Percentiles rank a stretch among this genome's conserved stretches.
phyloP scores from a whole-genome alignment of 768 basidiomycete genomes.

The Leccinum incarnatum region DNA sequence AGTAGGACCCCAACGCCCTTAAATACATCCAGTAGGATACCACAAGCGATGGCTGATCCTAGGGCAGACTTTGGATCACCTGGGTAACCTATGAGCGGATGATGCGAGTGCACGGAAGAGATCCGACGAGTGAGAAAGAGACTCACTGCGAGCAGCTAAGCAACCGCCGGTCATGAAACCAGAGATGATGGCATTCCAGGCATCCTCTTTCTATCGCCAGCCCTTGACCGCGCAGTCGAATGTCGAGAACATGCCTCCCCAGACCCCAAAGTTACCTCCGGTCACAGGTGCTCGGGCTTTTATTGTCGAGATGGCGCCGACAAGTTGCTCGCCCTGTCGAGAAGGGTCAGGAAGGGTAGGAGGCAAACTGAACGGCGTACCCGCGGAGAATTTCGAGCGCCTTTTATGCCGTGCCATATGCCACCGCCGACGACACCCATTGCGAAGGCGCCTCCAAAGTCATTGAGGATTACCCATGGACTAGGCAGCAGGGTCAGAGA shows the following conservation, averaged over 20 bases:
- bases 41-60: constrained; percentile 92
- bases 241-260: constrained; percentile 98
- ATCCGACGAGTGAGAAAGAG: neutral
- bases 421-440: constrained; percentile 98
- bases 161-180: constrained; percentile 99
- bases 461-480: constrained; percentile 98
- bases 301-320: constrained; percentile 79
- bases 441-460: constrained; percentile 95
- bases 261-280: constrained; percentile 75
- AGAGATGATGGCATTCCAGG: constrained; percentile 98
- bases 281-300: too few species aligned
- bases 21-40: constrained; percentile 91
- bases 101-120: neutral
- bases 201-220: constrained; percentile 94
- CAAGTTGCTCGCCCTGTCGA: constrained; percentile 85
- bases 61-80: constrained; percentile 91
- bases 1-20: constrained; percentile 94
- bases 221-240: constrained; percentile 99
- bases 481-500: constrained; percentile 39
- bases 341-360: neutral
- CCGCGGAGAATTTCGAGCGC: constrained; percentile 92
- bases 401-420: constrained; percentile 97
- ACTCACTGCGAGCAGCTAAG: constrained; percentile 88
- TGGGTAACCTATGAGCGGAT: constrained; percentile 32
- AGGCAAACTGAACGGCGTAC: constrained; percentile 44